Evolutionary conservation across 139 green algal species (phyloP), one percentile per base, ranked within the genome.

Genomic region (Eudorina sp.): DNA sequence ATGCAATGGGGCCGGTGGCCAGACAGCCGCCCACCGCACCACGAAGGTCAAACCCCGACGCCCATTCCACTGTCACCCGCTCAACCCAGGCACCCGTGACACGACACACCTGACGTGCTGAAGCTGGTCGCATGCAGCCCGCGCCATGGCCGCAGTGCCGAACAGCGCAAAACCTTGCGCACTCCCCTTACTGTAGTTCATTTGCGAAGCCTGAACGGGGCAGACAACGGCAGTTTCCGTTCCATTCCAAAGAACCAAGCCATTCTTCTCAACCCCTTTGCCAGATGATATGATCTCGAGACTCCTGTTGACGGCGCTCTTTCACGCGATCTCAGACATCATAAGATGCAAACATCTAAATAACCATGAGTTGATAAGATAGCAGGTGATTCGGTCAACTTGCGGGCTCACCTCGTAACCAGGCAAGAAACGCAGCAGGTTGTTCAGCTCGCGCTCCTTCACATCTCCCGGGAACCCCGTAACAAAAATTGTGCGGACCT

Each of bases 371-470:
- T 25, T 60, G 51, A 60, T 60, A 60, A 60, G 51, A 60, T 13
- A 13, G 16, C 16, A 60, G 16, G 51, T 16, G 16, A 60, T 13
- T 43, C 46, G 14, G 75, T 25, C 48, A 83, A 38, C 14, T 64
- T 4, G n/a, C n/a, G n/a, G n/a, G 23, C 89, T 27, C 46, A 97
- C 96, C 93, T 98, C 95, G 84, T 98, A 99, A 38, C 96, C 97
- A 16, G 96, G 95, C 75, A 99, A 88, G 88, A 98, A 99, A 13
- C 96, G 93, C 46, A 99, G 90, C 77, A 99, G 83, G 86, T 99
- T 99, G 82, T 98, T 98, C n/a, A 99, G 94, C 91, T 99, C 97
- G 3, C 97, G 89, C 91, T 99, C 97, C 88, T 96, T 97, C 6
- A 98, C 91, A 53, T 99, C 96, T 0, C 76, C 45, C 0, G 97